A percentile compares a stretch with the other conserved stretches of the same genome.
Conservation (phyloP, 139 green algal species). For the Dunaliella primolecta region DNA sequence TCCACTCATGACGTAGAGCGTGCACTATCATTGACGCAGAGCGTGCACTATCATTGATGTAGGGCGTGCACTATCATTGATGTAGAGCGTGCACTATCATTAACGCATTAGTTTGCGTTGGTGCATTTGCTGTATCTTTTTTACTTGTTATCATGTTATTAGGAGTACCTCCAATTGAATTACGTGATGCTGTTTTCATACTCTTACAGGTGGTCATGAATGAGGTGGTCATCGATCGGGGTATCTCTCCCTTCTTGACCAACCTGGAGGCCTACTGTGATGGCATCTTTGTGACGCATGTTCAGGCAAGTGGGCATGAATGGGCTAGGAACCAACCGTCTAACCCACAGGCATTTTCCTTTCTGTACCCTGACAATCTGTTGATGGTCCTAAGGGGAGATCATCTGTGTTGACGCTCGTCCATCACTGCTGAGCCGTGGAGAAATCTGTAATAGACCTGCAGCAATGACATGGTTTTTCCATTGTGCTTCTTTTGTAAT, state of each 20-base stretch:
- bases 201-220: conserved; percentile 78
- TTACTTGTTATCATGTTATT: too few relatives aligned
- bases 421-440: neutral
- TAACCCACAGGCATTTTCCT: neutral
- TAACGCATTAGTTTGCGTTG: too few relatives aligned
- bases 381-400: neutral
- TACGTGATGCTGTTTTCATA: too few relatives aligned
- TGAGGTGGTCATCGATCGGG: conserved; percentile 87
- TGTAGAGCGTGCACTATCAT: too few relatives aligned
- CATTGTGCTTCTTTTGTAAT: too few relatives aligned
- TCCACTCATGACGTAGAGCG: too few relatives aligned
- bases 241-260: conserved; percentile 72
- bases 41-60: too few relatives aligned
- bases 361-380: neutral
- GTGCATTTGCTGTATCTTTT: too few relatives aligned
- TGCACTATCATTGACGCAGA: too few relatives aligned
- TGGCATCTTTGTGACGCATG: conserved; percentile 71
- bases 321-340: neutral
- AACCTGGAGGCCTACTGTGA: conserved; percentile 83
- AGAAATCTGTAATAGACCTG: neutral
- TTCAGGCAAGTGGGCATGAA: conserved; percentile 40
- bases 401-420: neutral
- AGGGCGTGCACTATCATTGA: too few relatives aligned
- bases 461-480: neutral
- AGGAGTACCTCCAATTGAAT: too few relatives aligned